Evolutionary conservation across 2,329 filamentous ascomycete species (phyloP).

Genomic region (Aspergillus novofumigatus): DNA sequence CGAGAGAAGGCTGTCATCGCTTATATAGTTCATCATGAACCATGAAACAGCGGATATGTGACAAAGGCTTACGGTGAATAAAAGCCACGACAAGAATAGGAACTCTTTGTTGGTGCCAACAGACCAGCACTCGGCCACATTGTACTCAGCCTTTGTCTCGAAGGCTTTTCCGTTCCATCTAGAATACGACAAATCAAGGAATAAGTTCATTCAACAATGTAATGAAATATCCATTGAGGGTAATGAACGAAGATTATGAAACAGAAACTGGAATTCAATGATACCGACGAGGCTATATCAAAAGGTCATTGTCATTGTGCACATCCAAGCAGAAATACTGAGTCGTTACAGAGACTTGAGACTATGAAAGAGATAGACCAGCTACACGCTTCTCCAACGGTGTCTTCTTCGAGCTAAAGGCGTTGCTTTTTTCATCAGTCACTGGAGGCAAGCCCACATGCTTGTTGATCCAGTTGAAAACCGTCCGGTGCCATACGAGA

Average conservation of each 20-base stretch:
- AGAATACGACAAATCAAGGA: conserved; percentile 5
- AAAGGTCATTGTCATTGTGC: neutral
- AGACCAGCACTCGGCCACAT: neutral
- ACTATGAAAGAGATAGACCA: conserved; percentile 16
- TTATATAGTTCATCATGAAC: neutral
- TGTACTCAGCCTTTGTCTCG: neutral
- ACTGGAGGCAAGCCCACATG: conserved; percentile 51
- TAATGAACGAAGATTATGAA: neutral
- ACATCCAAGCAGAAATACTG: neutral
- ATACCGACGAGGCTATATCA: neutral
- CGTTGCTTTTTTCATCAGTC: conserved; percentile 25
- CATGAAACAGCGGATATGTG: neutral
- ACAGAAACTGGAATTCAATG: neutral
- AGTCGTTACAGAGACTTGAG: neutral
- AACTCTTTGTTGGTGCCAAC: neutral
- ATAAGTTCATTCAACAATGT: neutral
- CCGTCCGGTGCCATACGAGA: conserved; percentile 82
- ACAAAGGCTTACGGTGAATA: neutral
- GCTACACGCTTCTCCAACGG: conserved; percentile 14
- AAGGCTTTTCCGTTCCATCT: neutral
- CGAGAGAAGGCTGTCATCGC: neutral
- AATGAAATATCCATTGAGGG: neutral
- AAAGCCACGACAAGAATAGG: conserved; percentile 1
- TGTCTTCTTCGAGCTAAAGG: conserved; percentile 1
- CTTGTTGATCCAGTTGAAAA: conserved; percentile 70